Base-by-base conservation (phyloP, 495 filamentous ascomycete genomes). In the Terfezia claveryi region DNA sequence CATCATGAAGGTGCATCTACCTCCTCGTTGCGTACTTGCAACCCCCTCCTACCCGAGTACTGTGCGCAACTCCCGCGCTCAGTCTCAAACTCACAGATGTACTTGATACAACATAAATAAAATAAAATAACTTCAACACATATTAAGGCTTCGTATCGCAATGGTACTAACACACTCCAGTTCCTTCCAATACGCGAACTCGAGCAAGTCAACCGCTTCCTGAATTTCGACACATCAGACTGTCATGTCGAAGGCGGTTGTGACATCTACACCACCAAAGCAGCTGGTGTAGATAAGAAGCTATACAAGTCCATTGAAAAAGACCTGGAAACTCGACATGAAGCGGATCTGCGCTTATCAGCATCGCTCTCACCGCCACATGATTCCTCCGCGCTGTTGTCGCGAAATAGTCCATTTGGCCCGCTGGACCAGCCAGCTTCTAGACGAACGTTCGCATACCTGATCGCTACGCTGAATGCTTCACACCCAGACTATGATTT, bases 401-500 rank as follows among this genome's bases (percentile, higher is more conserved):
- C 50, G 59, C 54, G 37, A 57, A 63, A 27, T 59, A 89, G 83
- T 65, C 86, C 92, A 7, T 98, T 98, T 63, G 92, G 91, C 14
- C 80, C 80, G 37, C 74, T 98, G 51, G 83, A 82, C 54, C 83
- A 95, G 58, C 77, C 82, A 50, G 83, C 84, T 9, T 87, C 83
- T 63, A 84, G 92, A 11, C 80, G 87, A 51, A 93, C 85, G 0
- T 96, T 91, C 68, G 87, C 91, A 44, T 96, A 96, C 68, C 68
- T 96, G 56, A 95, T 96, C 63, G 91, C 91, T 11, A 95, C 92
- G 1, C 74, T 99, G n/a, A 99, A 99, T 61, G 89, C 89, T 0
- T 88, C 83, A 41, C 88, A 99, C 68, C 82, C 87, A 1, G 92
- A 99, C 66, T 99, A 99, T 67, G 89, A 96, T 68, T 96, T 96